Base-by-base conservation (phyloP, 331 rosid genomes). In the Quercus phellos region DNA sequence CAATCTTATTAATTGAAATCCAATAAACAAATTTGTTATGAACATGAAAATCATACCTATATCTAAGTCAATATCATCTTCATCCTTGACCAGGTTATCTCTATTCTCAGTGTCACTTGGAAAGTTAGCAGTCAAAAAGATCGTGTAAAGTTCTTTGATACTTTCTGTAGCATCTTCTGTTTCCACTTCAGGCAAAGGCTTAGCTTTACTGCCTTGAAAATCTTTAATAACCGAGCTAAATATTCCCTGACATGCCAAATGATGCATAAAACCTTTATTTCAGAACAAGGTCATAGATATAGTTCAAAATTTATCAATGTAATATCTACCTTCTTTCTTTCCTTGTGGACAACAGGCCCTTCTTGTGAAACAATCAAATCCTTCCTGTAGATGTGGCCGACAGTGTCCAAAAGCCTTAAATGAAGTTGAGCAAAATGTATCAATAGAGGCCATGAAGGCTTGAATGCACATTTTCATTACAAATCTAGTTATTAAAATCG, bases 191-290 rank as follows among this genome's bases (percentile, higher is more conserved):
- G 91, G 85, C 55, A 61, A 84, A 63, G 78, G 84, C 88, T 90
- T 92, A 75, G 90, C 81, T 80, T 87, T 92, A 79, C 79, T 86
- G 71, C 97, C 87, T 53, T 89, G 86, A 58, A 94, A 84, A 60
- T 94, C 98, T 90, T 89, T 93, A 73, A 94, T 85, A 72, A 86
- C 91, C 0, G 95, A 87, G 82, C 88, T 79, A 80, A 94, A 88
- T 81, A 94, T 83, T 68, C 99, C 95, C 99, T 94, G 70, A 12
- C 78, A 77, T 64, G 51, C 68, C 34, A n/a, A 70, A 60, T 58
- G 29, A 72, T 27, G 32, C 70, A 72, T 61, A 74, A 79, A 66
- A 67, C 54, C 59, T 54, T 78, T 77, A 66, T 56, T 77, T 66
- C 32, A 30, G 4, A 68, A 17, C 64, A 29, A 9, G 19, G 27